Evolutionary conservation across 768 basidiomycete genomes (phyloP), one percentile per base, ranked within the genome.

Genomic region (Megacollybia marginata): DNA sequence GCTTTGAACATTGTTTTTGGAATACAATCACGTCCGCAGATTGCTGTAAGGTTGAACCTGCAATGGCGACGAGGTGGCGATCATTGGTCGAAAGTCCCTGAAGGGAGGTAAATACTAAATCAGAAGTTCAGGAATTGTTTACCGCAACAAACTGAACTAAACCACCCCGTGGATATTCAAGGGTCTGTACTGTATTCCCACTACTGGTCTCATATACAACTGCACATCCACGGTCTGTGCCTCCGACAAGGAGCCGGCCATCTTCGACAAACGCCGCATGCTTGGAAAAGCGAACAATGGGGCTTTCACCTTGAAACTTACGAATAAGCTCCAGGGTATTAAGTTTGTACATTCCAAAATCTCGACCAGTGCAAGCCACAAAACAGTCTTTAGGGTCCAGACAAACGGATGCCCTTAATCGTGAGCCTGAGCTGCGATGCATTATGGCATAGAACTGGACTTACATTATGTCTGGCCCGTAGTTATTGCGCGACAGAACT

Each of bases 121-220:
- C 23, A 28, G 6, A 28, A 28, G 6, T 28, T 6, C 6, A 6
- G 23, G 23, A 28, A 28, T 28, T 19, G 40, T 43, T 43, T 28
- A 49, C 48, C 31, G 42, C 36, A 9, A 49, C 48, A 15, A n/a
- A 32, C 19, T 49, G 48, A 32, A 49, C 48, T 15, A 49, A 43
- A 9, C 28, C 28, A 16, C 42, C 48, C 2, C 20, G 15, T 10
- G 48, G 38, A 34, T 49, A 49, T 15, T 44, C 6, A 13, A 49
- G 42, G 16, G 13, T 44, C 34, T 49, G 48, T 19, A 49, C 20
- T 9, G n/a, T 9, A 11, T 34, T n/a, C 7, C 40, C 48, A 16
- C 6, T 49, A 16, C 19, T 19, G 1, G 32, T 28, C 13, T 49
- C 42, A 28, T 43, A 49, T 33, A 49, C 38, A 9, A 49, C 12